Percentiles rank a stretch among this genome's conserved stretches.
Conservation (phyloP, 2,329 filamentous ascomycete genomes). For the Fusarium aywerte region DNA sequence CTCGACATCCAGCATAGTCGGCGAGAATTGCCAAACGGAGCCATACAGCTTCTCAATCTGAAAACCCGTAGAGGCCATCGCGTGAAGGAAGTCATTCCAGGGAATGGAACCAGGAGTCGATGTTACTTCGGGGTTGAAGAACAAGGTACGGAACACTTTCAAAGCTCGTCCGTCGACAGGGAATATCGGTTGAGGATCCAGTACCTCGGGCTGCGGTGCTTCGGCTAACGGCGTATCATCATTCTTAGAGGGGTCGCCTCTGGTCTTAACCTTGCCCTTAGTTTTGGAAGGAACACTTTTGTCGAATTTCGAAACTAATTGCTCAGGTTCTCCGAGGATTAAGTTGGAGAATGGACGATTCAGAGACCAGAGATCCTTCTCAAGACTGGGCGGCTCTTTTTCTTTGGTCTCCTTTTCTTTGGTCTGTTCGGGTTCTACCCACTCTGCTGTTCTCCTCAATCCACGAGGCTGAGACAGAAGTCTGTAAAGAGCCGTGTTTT, state of each 20-base stretch:
- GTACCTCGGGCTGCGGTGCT: not conserved
- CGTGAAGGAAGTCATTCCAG: not conserved
- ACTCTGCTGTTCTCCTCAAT: too few species aligned
- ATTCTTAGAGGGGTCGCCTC: not conserved
- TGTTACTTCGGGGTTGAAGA: conserved; percentile 6
- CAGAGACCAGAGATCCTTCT: too few species aligned
- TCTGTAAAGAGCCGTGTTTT: too few species aligned
- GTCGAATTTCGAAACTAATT: too few species aligned
- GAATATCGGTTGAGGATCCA: not conserved
- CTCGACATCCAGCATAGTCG: not conserved
- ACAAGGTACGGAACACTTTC: not conserved
- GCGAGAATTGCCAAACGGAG: conserved; percentile 2
- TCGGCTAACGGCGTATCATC: rapidly evolving
- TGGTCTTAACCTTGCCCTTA: not conserved
- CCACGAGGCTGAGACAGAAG: too few species aligned
- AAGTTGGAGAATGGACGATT: too few species aligned
- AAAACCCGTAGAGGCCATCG: not conserved
- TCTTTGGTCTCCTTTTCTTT: too few species aligned
- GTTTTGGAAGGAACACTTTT: too few species aligned
- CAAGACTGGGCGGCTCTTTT: too few species aligned
- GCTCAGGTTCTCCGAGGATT: too few species aligned
- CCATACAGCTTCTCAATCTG: conserved; percentile 5
- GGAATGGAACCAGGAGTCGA: not conserved
- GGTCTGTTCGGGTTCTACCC: too few species aligned
- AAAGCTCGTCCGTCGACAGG: not conserved